Base-by-base conservation (phyloP, 176 grass and related monocot species). In the Cocos nucifera region DNA sequence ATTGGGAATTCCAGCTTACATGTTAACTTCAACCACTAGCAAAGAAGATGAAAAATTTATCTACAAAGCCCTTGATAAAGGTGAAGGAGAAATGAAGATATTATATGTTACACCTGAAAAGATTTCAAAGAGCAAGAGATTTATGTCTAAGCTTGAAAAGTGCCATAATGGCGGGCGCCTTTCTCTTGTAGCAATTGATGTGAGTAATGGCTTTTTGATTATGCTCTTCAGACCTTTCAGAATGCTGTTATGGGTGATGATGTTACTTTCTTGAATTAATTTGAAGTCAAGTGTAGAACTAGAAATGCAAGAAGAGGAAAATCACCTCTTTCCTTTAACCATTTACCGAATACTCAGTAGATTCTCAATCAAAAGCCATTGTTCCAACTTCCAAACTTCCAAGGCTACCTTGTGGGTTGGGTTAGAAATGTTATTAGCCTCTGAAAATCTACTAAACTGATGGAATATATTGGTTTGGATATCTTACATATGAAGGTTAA, bases 41-140 rank as follows among this genome's bases (percentile, higher is more conserved):
- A 96, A 96, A 60, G 91, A 90, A 77, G 62, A 69, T 28, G 86
- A 96, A 62, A 90, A 87, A 65, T 82, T 87, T 55, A 79, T 96
- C 57, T 84, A 90, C 59, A 96, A 79, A 57, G 74, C 75, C 59
- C 91, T 96, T 71, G 91, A 96, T 23, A 96, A 87, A 75, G 91
- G 86, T 61, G 86, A 85, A 77, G 80, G 83, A 54, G 77, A 70
- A 72, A 28, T 95, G 20, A 95, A 90, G 77, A 78, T 95, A 84
- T 70, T 95, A 69, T 95, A 95, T 18, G 86, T 95, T n/a, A 95
- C 90, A 26, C 90, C 90, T 59, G 90, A 95, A 87, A 95, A 95
- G 67, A 87, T 89, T 66, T 95, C 86, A 2, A 95, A 79, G 76
- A 95, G 90, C 76, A 95, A 95, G 77, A 95, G 90, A 71, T 95